Base-by-base conservation (phyloP, 805 yeast genomes). In the Torulaspora quercuum region DNA sequence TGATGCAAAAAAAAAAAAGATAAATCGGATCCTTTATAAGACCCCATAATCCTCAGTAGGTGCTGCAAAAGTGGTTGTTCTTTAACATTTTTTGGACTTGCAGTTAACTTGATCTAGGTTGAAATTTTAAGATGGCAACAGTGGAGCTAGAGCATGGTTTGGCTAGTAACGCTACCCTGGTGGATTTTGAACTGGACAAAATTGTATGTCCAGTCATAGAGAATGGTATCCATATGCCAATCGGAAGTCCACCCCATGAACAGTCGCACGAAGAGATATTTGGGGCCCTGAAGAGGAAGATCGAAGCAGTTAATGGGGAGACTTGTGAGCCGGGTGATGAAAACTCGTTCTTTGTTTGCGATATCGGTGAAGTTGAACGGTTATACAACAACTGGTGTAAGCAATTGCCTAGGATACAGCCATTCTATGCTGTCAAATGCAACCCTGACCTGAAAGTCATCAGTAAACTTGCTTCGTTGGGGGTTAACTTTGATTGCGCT, bases 341-440 rank as follows among this genome's bases (percentile, higher is more conserved):
- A 55, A 82, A 83, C 52, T 78, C 97, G 5, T 90, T 90, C 55
- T 90, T 81, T 53, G 85, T 90, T 28, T 84, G 92, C 49, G 95
- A 90, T 63, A 63, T 87, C 43, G 86, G 84, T 18, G 80, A 82
- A 52, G 73, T 92, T 22, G 68, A 67, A 42, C 70, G 80, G 40
- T 70, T 87, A 37, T 71, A 70, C 42, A 45, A 61, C n/a, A 65
- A 75, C 25, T 90, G 97, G 97, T 55, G 58, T 18, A 33, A 48
- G 14, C 59, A 67, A 25, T 68, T 90, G 52, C 95, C 96, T 13
- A 67, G 79, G 28, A 80, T 90, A 23, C 73, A 75, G 39, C 95
- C 97, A n/a, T 81, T 73, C 55, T 90, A 89, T 63, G 98, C 98
- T 12, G 92, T 90, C 49, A 90, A 90, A 64, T 90, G 97, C 67